Evolutionary conservation across 441 rosid genomes (phyloP).

Genomic region (Mallotus japonicus): DNA sequence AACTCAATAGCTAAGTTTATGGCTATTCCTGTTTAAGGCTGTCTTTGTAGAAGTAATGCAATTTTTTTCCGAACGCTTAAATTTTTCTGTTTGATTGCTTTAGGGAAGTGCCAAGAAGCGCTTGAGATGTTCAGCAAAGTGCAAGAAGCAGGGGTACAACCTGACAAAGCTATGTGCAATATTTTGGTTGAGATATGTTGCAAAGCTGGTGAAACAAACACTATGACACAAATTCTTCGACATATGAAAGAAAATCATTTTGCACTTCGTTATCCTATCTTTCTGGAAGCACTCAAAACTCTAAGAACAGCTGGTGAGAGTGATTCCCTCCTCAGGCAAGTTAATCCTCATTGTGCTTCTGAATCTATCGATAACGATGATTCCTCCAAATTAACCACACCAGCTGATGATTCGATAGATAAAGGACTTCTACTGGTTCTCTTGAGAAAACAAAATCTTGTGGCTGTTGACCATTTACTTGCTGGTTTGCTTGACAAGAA

Average conservation of each 20-base stretch:
- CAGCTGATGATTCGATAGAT: conserved; percentile 37
- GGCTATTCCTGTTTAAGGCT: neutral
- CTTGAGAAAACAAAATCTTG: conserved; percentile 61
- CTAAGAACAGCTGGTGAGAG: conserved; percentile 47
- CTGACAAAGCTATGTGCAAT: conserved; percentile 91
- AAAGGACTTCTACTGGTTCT: conserved; percentile 44
- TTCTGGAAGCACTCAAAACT: conserved; percentile 50
- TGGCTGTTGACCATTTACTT: conserved; percentile 54
- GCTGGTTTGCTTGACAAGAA: conserved; percentile 38
- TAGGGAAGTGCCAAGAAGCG: conserved; percentile 72
- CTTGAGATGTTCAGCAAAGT: conserved; percentile 65
- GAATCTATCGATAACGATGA: conserved; percentile 29
- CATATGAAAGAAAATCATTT: conserved; percentile 59
- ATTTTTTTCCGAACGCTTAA: conserved; percentile 7
- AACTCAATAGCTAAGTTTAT: neutral
- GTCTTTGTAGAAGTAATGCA: conserved; percentile 27
- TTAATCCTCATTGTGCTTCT: conserved; percentile 59
- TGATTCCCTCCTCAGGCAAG: conserved; percentile 56
- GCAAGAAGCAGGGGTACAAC: conserved; percentile 76
- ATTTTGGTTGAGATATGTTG: conserved; percentile 71
- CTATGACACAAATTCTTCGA: conserved; percentile 48
- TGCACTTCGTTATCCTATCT: conserved; percentile 66
- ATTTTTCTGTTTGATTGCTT: conserved; percentile 20
- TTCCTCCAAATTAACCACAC: conserved; percentile 14
- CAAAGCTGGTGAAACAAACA: conserved; percentile 41